phyloP scores from a whole-genome alignment of 164 flowering plant species.

The Macadamia integrifolia region DNA sequence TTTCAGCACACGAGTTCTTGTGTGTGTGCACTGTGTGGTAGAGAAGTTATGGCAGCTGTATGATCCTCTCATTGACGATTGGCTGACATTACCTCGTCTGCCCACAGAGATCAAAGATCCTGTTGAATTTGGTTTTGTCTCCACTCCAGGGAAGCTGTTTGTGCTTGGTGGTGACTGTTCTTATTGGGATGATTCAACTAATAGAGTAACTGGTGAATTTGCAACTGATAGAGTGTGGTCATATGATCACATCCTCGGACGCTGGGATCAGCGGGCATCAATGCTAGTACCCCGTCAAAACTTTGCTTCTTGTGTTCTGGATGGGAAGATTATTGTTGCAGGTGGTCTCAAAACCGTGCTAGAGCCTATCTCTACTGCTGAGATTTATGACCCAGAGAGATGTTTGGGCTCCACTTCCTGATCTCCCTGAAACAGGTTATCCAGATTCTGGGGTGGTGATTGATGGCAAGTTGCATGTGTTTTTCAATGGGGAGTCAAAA shows the following conservation, averaged over 20 bases:
- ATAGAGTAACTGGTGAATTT: constrained; percentile 81
- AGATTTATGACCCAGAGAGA: constrained; percentile 84
- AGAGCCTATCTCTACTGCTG: constrained; percentile 79
- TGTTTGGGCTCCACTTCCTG: constrained; percentile 70
- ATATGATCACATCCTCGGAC: constrained; percentile 58
- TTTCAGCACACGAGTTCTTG: constrained; percentile 61
- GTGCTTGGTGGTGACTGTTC: constrained; percentile 94
- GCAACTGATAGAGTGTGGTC: constrained; percentile 95
- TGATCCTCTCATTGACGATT: constrained; percentile 66
- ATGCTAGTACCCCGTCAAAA: constrained; percentile 88
- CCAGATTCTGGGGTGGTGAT: constrained; percentile 75
- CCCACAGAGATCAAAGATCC: constrained; percentile 85
- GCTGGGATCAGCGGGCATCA: constrained; percentile 59
- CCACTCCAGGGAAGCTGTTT: constrained; percentile 68
- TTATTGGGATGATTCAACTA: constrained; percentile 92
- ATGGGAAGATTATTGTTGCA: constrained; percentile 83
- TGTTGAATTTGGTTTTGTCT: constrained; percentile 75
- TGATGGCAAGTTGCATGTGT: constrained; percentile 69
- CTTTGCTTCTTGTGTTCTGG: constrained; percentile 87
- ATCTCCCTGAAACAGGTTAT: constrained; percentile 68
- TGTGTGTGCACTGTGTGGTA: constrained; percentile 81
- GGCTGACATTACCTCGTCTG: constrained; percentile 79
- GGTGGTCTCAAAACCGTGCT: constrained; percentile 85
- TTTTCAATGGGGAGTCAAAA: constrained; percentile 79
- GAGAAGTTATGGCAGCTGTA: constrained; percentile 92